Conservation (phyloP, 176 grass and related monocot species). For the Oryza coarctata region DNA sequence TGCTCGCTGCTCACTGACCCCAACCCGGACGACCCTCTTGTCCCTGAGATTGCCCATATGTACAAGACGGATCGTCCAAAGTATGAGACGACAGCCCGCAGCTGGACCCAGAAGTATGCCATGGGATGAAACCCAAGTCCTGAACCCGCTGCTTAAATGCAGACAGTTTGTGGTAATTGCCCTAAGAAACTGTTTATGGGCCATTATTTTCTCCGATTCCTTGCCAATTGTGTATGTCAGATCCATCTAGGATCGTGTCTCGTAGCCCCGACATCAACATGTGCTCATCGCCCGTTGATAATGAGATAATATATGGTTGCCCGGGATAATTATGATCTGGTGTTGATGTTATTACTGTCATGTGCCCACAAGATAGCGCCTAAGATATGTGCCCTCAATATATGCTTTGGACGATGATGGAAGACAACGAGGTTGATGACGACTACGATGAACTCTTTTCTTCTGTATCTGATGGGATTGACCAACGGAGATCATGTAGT, state of each 20-base stretch:
- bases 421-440: too few relatives aligned
- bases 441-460: too few relatives aligned
- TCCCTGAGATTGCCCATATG: slow-evolving; percentile 74
- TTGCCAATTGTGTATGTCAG: slow-evolving; percentile 16
- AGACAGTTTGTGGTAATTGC: slow-evolving; percentile 37
- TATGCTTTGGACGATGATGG: too few relatives aligned
- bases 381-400: too few relatives aligned
- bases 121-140: slow-evolving; percentile 42
- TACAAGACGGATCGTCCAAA: slow-evolving; percentile 64
- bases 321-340: slow-evolving; percentile 32
- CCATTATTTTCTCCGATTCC: slow-evolving; percentile 36
- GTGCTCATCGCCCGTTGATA: slow-evolving; percentile 29
- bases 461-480: too few relatives aligned
- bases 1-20: slow-evolving; percentile 67
- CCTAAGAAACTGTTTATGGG: slow-evolving; percentile 36
- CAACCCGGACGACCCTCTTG: slow-evolving; percentile 72
- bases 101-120: slow-evolving; percentile 74
- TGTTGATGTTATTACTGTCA: slow-evolving; percentile 28
- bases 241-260: slow-evolving; percentile 40
- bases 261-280: slow-evolving; percentile 43
- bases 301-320: slow-evolving; percentile 42
- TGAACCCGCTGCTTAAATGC: slow-evolving; percentile 23
- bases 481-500: too few relatives aligned
- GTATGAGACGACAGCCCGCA: slow-evolving; percentile 61
- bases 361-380: not conserved